These are phyloP conservation scores for Lagenidium giganteum DNA, from an alignment of 352 stramenopile species.

Conservation along the genomic window DNA sequence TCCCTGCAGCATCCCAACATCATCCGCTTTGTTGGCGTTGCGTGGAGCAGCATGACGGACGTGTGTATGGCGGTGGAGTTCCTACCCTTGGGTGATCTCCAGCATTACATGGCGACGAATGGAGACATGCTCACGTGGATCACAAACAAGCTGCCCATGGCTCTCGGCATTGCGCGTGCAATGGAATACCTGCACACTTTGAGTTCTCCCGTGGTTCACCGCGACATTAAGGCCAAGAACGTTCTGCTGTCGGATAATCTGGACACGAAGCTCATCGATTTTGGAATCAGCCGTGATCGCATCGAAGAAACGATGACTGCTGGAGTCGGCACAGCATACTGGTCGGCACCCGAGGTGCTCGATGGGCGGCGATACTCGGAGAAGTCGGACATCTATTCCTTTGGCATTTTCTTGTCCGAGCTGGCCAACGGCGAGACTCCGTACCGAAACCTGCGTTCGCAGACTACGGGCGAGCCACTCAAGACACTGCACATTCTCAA, in stretches of 20 bases:
- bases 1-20: conserved; percentile 13
- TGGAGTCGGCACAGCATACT: conserved; percentile 78
- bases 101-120: background rate
- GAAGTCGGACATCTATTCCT: conserved; percentile 85
- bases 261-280: conserved; percentile 78
- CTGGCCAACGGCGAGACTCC: no score
- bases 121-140: conserved; percentile 5
- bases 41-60: conserved; percentile 10
- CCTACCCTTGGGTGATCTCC: conserved; percentile 3
- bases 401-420: conserved; percentile 79
- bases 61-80: conserved; percentile 11
- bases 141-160: no score
- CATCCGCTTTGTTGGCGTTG: conserved; percentile 9
- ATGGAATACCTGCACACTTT: no score
- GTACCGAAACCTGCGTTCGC: no score
- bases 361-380: conserved; percentile 77
- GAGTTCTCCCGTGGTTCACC: conserved; percentile 79
- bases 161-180: no score
- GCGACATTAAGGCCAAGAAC: conserved; percentile 78
- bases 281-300: conserved; percentile 71
- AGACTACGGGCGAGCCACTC: no score
- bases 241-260: conserved; percentile 58
- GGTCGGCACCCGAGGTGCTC: conserved; percentile 77
- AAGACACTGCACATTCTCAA: no score
- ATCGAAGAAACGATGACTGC: conserved; percentile 79